These are phyloP conservation scores for Solanum bulbocastanum DNA, from an alignment of 257 asterid species.

Conservation along the genomic window DNA sequence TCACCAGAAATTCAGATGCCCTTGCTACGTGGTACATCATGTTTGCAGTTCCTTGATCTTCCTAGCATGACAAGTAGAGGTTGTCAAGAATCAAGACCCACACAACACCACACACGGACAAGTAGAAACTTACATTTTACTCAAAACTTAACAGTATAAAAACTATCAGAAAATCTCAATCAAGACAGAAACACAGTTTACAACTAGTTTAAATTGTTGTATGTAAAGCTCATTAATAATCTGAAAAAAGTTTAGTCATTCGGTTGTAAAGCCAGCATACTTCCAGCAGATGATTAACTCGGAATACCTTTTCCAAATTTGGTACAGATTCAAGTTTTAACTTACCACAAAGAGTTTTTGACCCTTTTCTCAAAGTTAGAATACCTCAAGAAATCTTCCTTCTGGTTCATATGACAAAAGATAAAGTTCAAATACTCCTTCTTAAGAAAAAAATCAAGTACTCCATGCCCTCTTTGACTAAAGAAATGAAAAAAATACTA, in stretches of 20 bases:
- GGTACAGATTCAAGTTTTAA: background rate
- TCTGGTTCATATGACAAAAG: background rate
- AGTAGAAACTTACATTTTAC: background rate
- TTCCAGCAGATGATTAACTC: background rate
- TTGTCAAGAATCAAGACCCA: background rate
- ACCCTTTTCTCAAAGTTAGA: background rate
- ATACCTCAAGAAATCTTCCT: background rate
- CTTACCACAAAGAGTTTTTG: background rate
- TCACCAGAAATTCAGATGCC: constrained; percentile 56
- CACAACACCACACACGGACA: background rate
- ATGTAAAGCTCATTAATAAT: background rate
- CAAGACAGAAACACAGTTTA: background rate
- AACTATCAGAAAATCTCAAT: background rate
- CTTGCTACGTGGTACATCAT: constrained; percentile 35
- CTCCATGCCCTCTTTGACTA: background rate
- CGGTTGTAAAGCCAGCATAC: background rate
- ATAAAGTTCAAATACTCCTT: background rate
- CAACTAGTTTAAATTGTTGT: background rate
- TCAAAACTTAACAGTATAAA: background rate
- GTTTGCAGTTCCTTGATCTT: background rate
- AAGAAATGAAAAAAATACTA: background rate
- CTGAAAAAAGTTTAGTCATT: background rate
- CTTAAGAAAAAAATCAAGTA: background rate
- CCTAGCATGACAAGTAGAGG: background rate
- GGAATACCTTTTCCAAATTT: background rate